These are phyloP conservation scores for Lactarius evosmus DNA, from an alignment of 768 basidiomycete genomes.

Conservation along the genomic window DNA sequence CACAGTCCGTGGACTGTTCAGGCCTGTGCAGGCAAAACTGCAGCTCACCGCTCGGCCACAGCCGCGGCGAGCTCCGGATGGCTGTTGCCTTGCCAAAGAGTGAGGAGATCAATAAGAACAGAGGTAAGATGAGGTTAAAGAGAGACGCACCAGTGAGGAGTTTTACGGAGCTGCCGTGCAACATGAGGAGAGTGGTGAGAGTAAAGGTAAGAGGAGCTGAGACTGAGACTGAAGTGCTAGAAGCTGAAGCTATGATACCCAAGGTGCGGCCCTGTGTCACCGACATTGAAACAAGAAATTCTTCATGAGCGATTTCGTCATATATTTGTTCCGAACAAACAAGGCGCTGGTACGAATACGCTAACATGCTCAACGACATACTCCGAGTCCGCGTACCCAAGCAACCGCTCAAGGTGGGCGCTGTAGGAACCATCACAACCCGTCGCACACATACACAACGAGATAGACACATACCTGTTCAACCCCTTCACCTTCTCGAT, in stretches of 20 bases:
- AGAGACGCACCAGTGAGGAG: slow-evolving; percentile 61
- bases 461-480: slow-evolving; percentile 61
- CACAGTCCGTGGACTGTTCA: slow-evolving; percentile 48
- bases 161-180: slow-evolving; percentile 78
- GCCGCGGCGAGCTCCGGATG: slow-evolving; percentile 96
- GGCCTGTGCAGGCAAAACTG: slow-evolving; percentile 36
- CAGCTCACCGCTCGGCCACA: slow-evolving; percentile 95
- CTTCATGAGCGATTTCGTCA: not conserved
- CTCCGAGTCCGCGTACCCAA: slow-evolving; percentile 96
- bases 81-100: slow-evolving; percentile 72
- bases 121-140: not conserved
- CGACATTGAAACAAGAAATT: too few relatives aligned
- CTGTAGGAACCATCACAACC: slow-evolving; percentile 45
- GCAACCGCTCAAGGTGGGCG: slow-evolving; percentile 68
- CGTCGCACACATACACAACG: too few relatives aligned
- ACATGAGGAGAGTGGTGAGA: slow-evolving; percentile 34
- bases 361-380: slow-evolving; percentile 96
- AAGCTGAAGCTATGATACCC: not conserved
- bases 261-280: too few relatives aligned
- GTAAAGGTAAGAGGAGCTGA: not conserved
- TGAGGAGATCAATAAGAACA: slow-evolving; percentile 22
- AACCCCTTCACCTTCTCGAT: slow-evolving; percentile 84
- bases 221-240: too few relatives aligned
- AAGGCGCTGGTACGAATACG: slow-evolving; percentile 55
- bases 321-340: slow-evolving; percentile 29